phyloP scores from a whole-genome alignment of 2,329 filamentous ascomycete genomes.

The Ascosphaera apis region DNA sequence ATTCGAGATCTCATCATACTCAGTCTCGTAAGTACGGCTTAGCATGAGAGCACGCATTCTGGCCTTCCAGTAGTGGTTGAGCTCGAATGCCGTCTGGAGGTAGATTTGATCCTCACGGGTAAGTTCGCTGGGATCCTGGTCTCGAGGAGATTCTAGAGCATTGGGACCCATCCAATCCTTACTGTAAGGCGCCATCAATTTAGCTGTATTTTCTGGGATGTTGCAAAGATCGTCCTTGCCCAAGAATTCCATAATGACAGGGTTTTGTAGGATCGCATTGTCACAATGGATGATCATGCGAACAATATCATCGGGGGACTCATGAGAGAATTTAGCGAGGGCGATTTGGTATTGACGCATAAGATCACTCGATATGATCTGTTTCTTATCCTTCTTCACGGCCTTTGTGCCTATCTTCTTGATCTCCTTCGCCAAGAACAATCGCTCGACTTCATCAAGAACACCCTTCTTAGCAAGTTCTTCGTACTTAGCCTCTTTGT shows the following conservation, averaged over 20 bases:
- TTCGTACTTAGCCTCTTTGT: slow-evolving; percentile 84
- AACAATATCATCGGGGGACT: slow-evolving; percentile 61
- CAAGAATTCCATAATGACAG: slow-evolving; percentile 88
- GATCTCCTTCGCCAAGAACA: slow-evolving; percentile 94
- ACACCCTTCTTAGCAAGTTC: slow-evolving; percentile 89
- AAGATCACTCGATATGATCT: slow-evolving; percentile 78
- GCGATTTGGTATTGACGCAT: slow-evolving; percentile 83
- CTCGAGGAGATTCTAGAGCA: slow-evolving; percentile 51
- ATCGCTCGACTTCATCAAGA: slow-evolving; percentile 86
- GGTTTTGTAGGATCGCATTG: slow-evolving; percentile 63
- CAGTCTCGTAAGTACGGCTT: slow-evolving; percentile 59
- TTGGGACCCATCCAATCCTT: slow-evolving; percentile 90
- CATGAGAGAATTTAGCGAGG: slow-evolving; percentile 75
- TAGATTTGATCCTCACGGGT: slow-evolving; percentile 93
- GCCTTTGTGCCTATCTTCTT: slow-evolving; percentile 50
- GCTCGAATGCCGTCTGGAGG: slow-evolving; percentile 73
- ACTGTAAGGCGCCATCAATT: slow-evolving; percentile 83
- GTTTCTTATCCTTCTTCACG: slow-evolving; percentile 77
- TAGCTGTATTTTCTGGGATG: slow-evolving; percentile 71
- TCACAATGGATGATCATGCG: slow-evolving; percentile 95
- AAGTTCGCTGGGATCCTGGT: slow-evolving; percentile 68
- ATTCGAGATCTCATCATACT: slow-evolving; percentile 75
- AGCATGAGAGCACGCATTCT: slow-evolving; percentile 77
- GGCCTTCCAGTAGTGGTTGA: slow-evolving; percentile 97
- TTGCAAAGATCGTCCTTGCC: slow-evolving; percentile 83